Base-by-base conservation (phyloP, 2,329 filamentous ascomycete genomes). In the Emergomyces orientalis region DNA sequence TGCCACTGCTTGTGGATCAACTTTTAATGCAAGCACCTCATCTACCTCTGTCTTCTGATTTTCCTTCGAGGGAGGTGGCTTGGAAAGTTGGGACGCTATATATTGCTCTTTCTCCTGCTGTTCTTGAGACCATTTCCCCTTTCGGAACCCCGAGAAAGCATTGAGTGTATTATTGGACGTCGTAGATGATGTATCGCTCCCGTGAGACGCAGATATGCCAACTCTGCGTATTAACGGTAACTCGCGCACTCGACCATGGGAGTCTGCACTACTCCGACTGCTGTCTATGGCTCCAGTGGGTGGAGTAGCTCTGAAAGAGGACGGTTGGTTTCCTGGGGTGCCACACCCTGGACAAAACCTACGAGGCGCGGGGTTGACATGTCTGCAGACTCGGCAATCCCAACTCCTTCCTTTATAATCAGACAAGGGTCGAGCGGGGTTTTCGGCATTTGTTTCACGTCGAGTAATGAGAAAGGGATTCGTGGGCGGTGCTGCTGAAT, bases 111-210 rank as follows among this genome's bases (percentile, higher is more conserved):
- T 45, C 39, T 58, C 11, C 8, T 58, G 22, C 14, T 58, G 56
- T 45, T 58, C 56, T 58, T 58, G 37, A 32, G 56, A 43, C 56
- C 56, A 58, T 32, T 30, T 58, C 27, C 56, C 56, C 17, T 45
- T 58, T 58, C 56, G 19, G 39, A 58, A 58, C 37, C 56, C 56
- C 3, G 56, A 58, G 39, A 58, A 58, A 43, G 14, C 22, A 30
- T 39, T 6, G 17, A 32, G n/a, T 39, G 52, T n/a, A 39, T 22
- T n/a, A 34, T 39, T 32, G 19, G 52, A 7, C 8, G 2, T 37
- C n/a, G 30, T 13, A 14, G 19, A 11, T 4, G 19, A 22, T 37
- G 19, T 37, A 6, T 11, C 52, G n/a, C 7, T n/a, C 5, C 32
- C 52, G 2, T 19, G 34, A 57, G 54, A 25, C 27, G 34, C 2